Conservation (phyloP, 306 rosid genomes). For the Cucumis hystrix region DNA sequence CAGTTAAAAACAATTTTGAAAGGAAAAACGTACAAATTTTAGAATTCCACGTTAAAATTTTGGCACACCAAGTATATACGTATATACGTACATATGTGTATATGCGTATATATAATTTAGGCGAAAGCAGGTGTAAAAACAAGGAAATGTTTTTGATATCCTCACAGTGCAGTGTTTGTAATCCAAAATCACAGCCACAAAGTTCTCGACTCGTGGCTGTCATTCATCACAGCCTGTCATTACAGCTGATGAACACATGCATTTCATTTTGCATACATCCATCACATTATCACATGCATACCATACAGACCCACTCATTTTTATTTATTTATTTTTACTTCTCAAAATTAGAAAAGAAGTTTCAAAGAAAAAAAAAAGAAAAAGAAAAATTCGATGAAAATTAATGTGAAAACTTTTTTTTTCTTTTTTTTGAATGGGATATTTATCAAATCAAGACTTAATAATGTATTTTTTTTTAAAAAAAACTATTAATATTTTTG, state of each 20-base stretch:
- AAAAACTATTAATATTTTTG: too few species aligned
- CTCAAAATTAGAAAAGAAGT: too few species aligned
- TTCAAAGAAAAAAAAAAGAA: too few species aligned
- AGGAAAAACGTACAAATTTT: too few species aligned
- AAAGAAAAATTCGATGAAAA: background rate
- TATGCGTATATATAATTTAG: background rate
- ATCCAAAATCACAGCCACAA: background rate
- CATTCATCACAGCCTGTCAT: background rate
- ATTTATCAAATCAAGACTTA: background rate
- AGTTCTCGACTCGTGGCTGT: background rate
- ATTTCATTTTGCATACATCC: background rate
- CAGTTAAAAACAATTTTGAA: too few species aligned
- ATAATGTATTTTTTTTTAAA: too few species aligned
- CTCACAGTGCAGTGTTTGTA: background rate
- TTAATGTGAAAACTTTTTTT: background rate
- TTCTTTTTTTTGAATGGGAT: background rate
- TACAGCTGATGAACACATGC: background rate
- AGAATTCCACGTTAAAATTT: too few species aligned
- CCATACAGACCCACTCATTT: too few species aligned
- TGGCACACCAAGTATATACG: background rate
- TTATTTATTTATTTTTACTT: too few species aligned
- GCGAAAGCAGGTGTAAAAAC: background rate
- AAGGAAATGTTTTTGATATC: background rate
- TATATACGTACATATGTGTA: too few species aligned
- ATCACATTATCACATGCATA: background rate